phyloP scores from a whole-genome alignment of 176 grass and related monocot species.

The Musa schizocarpa region DNA sequence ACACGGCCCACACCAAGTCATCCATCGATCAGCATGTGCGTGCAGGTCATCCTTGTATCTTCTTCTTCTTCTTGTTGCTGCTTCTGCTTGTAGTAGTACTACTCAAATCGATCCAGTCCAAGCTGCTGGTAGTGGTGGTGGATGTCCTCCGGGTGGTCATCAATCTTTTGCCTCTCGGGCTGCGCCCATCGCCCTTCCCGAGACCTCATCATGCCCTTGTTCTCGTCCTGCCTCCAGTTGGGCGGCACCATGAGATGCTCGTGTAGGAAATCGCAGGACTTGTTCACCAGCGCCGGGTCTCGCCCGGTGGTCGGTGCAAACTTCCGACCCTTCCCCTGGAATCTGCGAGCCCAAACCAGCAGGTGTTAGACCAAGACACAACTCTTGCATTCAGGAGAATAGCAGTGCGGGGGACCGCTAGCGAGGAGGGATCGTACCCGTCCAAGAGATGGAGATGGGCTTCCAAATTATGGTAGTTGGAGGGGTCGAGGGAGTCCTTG shows the following conservation, averaged over 20 bases:
- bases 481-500: constrained; percentile 54
- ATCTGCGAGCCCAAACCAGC: constrained; percentile 25
- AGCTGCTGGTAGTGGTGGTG: constrained; percentile 20
- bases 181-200: constrained; percentile 56
- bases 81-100: no score
- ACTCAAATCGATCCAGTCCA: constrained; percentile 12
- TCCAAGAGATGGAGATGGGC: constrained; percentile 78
- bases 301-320: constrained; percentile 53
- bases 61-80: no score
- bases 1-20: no score
- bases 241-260: constrained; percentile 63
- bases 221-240: constrained; percentile 70
- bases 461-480: constrained; percentile 67
- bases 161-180: constrained; percentile 40
- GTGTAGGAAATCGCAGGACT: constrained; percentile 64
- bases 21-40: no score
- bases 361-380: background rate
- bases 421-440: constrained; percentile 30
- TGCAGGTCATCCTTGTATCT: no score
- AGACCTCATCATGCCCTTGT: constrained; percentile 66
- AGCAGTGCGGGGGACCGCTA: no score
- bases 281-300: constrained; percentile 84
- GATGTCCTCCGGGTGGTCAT: constrained; percentile 34
- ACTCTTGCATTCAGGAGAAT: background rate
- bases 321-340: constrained; percentile 50